Base-by-base conservation (phyloP, 2,329 filamentous ascomycete genomes). In the Botrytis cinerea region DNA sequence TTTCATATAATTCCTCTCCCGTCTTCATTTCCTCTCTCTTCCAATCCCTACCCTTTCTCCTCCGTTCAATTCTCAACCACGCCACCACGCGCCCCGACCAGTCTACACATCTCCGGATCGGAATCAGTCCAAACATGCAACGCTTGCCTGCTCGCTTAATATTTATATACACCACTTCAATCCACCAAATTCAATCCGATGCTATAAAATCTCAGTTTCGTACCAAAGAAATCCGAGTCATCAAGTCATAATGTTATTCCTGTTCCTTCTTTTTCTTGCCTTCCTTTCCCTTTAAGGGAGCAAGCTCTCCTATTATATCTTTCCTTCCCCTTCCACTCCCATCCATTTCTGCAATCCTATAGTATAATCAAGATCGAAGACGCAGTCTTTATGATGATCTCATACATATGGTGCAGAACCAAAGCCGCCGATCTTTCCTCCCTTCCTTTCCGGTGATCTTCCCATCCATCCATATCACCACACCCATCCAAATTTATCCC, bases 141-240 rank as follows among this genome's bases (percentile, higher is more conserved):
- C 64, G 64, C 46, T 67, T 46, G 64, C 46, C n/a, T 54, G 16
- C 48, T 54, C 32, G 51, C n/a, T 57, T 16, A 57, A 57, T 2
- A 28, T 67, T 54, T 54, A 25, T 67, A 59, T 70, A n/a, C 61
- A 60, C n/a, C 22, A 16, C 51, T 57, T 57, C 51, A 57, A 28
- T 57, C 51, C 51, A 18, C 51, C 14, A 57, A 57, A 18, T 38
- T 38, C 38, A 60, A 57, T 57, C 38, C 51, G n/a, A 68, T 68
- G 64, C 48, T 68, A 68, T 54, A 68, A 57, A 68, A 43, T 57
- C 46, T 68, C 46, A 57, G 46, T 68, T 68, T 38, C 48, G 32
- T 48, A 68, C 64, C 64, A 54, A 28, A 22, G 64, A 68, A 68
- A 43, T 54, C 48, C 46, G 64, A 68, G 64, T 68, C 64, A 57